Percentiles rank a stretch among this genome's conserved stretches.
Conservation (phyloP, 1,284 basidiomycete genomes). For the Cryptococcus amylolentus region DNA sequence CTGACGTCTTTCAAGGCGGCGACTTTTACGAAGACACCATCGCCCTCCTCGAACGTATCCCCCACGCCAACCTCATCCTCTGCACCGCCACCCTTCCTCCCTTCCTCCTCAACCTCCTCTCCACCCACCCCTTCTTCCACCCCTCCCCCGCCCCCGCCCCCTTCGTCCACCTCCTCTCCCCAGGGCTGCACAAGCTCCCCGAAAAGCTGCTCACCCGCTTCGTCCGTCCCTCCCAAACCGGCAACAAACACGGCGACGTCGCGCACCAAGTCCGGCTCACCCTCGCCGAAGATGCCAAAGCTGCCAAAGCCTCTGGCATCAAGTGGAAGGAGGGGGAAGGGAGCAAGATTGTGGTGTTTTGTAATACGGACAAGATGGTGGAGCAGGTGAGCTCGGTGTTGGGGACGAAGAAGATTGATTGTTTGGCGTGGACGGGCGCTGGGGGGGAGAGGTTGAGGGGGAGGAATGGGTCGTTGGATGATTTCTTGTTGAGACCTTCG, state of each 20-base stretch:
- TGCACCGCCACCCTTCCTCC: conserved; percentile 84
- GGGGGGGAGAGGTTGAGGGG: conserved; percentile 60
- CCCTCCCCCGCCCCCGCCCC: conserved; percentile 11
- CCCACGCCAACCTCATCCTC: conserved; percentile 58
- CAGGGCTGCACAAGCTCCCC: conserved; percentile 72
- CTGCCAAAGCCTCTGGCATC: conserved; percentile 21
- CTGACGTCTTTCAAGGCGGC: conserved; percentile 55
- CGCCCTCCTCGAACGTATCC: conserved; percentile 55
- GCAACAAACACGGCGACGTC: conserved; percentile 72
- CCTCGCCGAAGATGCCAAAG: conserved; percentile 66
- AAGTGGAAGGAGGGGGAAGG: background rate
- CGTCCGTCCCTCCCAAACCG: conserved; percentile 64
- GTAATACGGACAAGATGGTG: conserved; percentile 70
- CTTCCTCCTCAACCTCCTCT: conserved; percentile 65
- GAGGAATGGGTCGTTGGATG: conserved; percentile 65
- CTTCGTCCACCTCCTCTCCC: conserved; percentile 65
- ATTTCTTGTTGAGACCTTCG: conserved; percentile 51
- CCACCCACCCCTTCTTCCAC: conserved; percentile 53
- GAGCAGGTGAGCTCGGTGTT: conserved; percentile 59
- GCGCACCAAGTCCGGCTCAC: conserved; percentile 67
- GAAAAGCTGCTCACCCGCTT: conserved; percentile 66
- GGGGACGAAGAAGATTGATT: conserved; percentile 59
- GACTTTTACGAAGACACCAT: conserved; percentile 73
- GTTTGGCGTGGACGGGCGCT: conserved; percentile 61
- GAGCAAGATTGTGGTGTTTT: conserved; percentile 70